Percentiles rank a stretch among this genome's conserved stretches.
phyloP scores from a whole-genome alignment of 345 rosid species.

The Acer campestre region DNA sequence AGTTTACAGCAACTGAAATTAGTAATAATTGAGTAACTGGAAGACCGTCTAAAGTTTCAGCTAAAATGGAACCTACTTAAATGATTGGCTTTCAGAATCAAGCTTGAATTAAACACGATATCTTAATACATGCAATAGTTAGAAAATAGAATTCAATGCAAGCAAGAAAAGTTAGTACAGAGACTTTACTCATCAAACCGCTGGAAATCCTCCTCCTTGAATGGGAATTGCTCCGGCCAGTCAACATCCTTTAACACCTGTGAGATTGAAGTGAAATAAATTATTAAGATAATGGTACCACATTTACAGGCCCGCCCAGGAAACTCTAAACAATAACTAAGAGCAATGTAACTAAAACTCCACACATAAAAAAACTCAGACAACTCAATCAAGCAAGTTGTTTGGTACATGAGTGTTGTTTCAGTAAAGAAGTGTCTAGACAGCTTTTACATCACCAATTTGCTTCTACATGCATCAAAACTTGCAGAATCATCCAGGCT shows the following conservation, averaged over 20 bases:
- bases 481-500: background rate
- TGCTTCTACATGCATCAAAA: background rate
- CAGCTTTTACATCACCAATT: background rate
- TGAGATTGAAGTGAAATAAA: constrained; percentile 9
- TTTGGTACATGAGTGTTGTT: background rate
- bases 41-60: background rate
- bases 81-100: background rate
- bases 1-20: background rate
- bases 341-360: background rate
- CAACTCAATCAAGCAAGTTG: background rate
- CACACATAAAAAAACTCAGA: background rate
- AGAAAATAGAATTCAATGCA: background rate
- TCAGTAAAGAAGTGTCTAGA: background rate
- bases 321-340: constrained; percentile 4
- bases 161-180: background rate
- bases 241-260: constrained; percentile 75
- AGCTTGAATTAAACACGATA: background rate
- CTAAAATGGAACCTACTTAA: background rate
- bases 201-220: constrained; percentile 88
- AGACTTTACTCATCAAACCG: constrained; percentile 76
- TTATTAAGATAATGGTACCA: background rate
- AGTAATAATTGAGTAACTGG: background rate
- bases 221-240: constrained; percentile 89
- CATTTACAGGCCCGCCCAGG: background rate
- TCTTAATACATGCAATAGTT: background rate